A percentile compares a stretch with the other conserved stretches of the same genome.
Conservation (phyloP, 2,329 filamentous ascomycete genomes). For the Fusarium verticillioides region DNA sequence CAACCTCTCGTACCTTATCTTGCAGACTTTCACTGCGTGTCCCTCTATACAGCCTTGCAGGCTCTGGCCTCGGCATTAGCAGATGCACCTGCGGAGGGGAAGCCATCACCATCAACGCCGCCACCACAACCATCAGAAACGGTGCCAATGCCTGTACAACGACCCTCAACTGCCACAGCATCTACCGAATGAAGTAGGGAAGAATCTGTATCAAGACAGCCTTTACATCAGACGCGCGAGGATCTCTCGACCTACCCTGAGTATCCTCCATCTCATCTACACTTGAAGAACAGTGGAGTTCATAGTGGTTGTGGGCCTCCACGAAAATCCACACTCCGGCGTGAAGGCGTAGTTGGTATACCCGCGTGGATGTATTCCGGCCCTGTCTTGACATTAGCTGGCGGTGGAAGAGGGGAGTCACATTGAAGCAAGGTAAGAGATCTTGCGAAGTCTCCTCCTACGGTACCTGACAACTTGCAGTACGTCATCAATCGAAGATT, state of each 20-base stretch:
- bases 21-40: not conserved
- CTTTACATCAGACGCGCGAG: slow-evolving; percentile 21
- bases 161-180: slow-evolving; percentile 29
- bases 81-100: no score
- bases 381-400: fast-evolving
- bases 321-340: not conserved
- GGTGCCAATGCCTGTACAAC: slow-evolving; percentile 4
- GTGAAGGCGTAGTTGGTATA: not conserved
- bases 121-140: not conserved
- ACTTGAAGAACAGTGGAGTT: slow-evolving; percentile 26
- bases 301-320: not conserved
- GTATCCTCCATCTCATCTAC: not conserved
- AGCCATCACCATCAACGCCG: not conserved
- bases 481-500: no score
- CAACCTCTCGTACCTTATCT: not conserved
- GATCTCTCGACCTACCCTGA: no score
- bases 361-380: no score
- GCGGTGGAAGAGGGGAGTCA: no score
- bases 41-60: not conserved
- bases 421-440: not conserved
- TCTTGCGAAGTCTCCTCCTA: not conserved
- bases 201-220: slow-evolving; percentile 41
- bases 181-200: slow-evolving; percentile 31
- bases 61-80: not conserved
- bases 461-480: not conserved